Conservation (phyloP, 257 asterid genomes). For the Handroanthus guayacan region DNA sequence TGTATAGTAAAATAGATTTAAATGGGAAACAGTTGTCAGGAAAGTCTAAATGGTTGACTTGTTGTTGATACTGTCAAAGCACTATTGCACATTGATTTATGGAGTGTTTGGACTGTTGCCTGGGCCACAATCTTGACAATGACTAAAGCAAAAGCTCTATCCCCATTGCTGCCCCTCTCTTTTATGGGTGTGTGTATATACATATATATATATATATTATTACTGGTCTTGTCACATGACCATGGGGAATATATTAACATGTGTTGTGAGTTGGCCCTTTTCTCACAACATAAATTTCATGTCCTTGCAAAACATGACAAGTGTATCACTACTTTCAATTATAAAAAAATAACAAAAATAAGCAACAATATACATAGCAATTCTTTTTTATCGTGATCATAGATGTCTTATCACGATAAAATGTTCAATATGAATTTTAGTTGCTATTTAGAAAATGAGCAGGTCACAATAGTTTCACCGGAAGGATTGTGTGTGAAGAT, state of each 20-base stretch:
- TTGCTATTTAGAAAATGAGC: too few relatives aligned
- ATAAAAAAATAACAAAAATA: too few relatives aligned
- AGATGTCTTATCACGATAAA: too few relatives aligned
- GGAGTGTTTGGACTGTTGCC: constrained; percentile 39
- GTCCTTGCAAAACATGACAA: background rate
- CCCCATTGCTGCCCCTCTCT: background rate
- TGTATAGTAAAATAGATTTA: background rate
- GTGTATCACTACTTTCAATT: too few relatives aligned
- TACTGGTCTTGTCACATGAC: constrained; percentile 33
- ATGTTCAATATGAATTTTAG: too few relatives aligned
- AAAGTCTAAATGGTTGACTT: constrained; percentile 56
- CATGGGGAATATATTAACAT: constrained; percentile 20
- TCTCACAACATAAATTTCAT: background rate
- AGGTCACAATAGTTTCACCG: too few relatives aligned
- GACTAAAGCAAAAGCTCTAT: constrained; percentile 44
- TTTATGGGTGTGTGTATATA: too few relatives aligned
- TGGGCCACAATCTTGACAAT: constrained; percentile 45
- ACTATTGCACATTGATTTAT: constrained; percentile 42
- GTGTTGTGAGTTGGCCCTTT: background rate
- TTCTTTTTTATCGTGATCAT: too few relatives aligned
- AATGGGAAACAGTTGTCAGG: constrained; percentile 65
- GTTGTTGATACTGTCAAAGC: constrained; percentile 39
- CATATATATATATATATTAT: background rate
- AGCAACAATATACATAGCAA: too few relatives aligned
- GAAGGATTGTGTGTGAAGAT: too few relatives aligned